Evolutionary conservation across 2,329 filamentous ascomycete genomes (phyloP), one percentile per base, ranked within the genome.

Genomic region (Rhexocercosporidium sp.): DNA sequence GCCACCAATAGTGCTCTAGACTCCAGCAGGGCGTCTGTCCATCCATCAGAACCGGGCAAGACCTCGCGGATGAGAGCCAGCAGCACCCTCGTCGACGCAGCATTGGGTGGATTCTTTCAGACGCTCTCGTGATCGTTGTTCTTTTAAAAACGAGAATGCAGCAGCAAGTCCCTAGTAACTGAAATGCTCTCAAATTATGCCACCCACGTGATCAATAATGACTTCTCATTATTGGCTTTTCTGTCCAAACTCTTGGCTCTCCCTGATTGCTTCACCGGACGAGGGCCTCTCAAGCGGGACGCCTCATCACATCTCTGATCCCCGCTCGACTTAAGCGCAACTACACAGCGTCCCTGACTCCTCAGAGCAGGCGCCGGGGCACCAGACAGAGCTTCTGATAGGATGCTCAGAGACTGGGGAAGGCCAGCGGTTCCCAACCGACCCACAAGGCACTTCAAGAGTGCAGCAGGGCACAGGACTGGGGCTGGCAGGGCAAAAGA

Each of bases 391-490:
- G 53, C 31, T 37, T 31, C 29, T 56, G 53, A 56, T 56, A 56
- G 53, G 53, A 56, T 56, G 31, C n/a, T 56, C 29, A 56, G 14
- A 8, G 31, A 2, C 31, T 22, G 31, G 29, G 53, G 31, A 56
- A 25, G 20, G 59, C 25, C 41, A 49, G 59, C 44, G 59, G 29
- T 31, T 51, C 29, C 44, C 59, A 61, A 61, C 44, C 59, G 44
- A 61, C 37, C n/a, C 29, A n/a, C 44, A 47, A 49, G 44, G 59
- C 59, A 37, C 20, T 25, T 14, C 39, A 46, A 22, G 20, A 59
- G 29, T 25, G 31, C 53, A 44, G 39, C 41, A 37, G 29, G 14
- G 44, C 18, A 49, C 59, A 25, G 29, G 18, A 47, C 37, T 61
- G 59, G 59, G 44, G 53, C 18, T 39, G 27, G 31, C n/a, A 37